Evolutionary conservation across 2,329 filamentous ascomycete species (phyloP).

Genomic region (Endoconidiophora laricicola): DNA sequence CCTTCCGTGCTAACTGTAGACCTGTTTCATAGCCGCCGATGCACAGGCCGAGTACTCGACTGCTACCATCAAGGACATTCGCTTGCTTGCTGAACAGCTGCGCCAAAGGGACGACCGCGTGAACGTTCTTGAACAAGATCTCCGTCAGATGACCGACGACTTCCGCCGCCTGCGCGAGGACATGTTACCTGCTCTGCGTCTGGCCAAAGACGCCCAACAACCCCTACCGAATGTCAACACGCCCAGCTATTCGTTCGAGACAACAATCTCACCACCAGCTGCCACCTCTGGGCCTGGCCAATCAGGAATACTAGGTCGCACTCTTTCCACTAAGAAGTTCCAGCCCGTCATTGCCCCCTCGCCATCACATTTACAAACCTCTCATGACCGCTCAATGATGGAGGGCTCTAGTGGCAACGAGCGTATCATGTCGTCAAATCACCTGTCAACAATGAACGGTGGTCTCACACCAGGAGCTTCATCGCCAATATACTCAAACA

Average conservation of each 20-base stretch:
- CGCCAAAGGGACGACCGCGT: slow-evolving; percentile 83
- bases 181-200: slow-evolving; percentile 72
- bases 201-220: slow-evolving; percentile 82
- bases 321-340: slow-evolving; percentile 62
- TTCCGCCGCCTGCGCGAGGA: slow-evolving; percentile 82
- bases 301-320: slow-evolving; percentile 44
- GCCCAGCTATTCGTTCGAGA: slow-evolving; percentile 11
- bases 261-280: slow-evolving; percentile 37
- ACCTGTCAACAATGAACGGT: slow-evolving; percentile 54
- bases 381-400: slow-evolving; percentile 47
- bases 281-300: slow-evolving; percentile 37
- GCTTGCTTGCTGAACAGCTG: slow-evolving; percentile 76
- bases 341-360: slow-evolving; percentile 59
- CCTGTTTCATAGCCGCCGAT: slow-evolving; percentile 53
- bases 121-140: slow-evolving; percentile 62
- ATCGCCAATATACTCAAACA: slow-evolving; percentile 39
- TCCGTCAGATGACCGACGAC: slow-evolving; percentile 72
- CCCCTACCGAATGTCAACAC: slow-evolving; percentile 43
- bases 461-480: slow-evolving; percentile 35
- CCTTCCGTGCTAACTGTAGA: slow-evolving; percentile 8
- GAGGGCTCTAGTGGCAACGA: slow-evolving; percentile 55
- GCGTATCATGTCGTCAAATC: slow-evolving; percentile 48
- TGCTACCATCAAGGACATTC: slow-evolving; percentile 85
- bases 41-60: slow-evolving; percentile 70
- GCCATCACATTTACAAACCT: slow-evolving; percentile 53